Evolutionary conservation across 257 asterid species (phyloP), one percentile per base, ranked within the genome.

Genomic region (Leptodermis oblonga): DNA sequence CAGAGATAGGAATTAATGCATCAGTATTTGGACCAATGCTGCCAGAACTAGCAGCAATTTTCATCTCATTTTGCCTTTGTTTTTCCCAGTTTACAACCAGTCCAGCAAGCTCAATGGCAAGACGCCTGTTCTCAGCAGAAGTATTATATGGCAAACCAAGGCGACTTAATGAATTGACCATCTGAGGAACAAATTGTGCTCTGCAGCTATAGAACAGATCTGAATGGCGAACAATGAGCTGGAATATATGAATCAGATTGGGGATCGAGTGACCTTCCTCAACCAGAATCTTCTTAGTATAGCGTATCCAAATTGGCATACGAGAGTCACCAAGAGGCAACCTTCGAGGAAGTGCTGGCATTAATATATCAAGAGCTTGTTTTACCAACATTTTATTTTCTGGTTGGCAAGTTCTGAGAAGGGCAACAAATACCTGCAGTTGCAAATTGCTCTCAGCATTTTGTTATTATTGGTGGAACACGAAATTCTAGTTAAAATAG

Each of bases 221-320:
- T 25, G 97, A 83, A 82, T 94, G 99, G 81, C 97, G 97, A 70
- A 91, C 99, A 76, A 94, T 89, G 74, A 94, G 99, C 92, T 94
- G 99, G 86, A 94, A 94, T 80, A 94, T 94, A 84, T 94, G 99
- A 78, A 94, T 94, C 73, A 94, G 92, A 80, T 94, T 94, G 53
- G 99, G 97, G 72, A 91, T 86, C 12, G 99, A 94, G 80, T 94
- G 97, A 30, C 99, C 97, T 83, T 94, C 99, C 87, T 94, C 99
- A 37, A 94, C 99, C 63, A 94, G 87, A 61, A 94, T 94, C 79
- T 94, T 94, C 82, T 91, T 94, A 13, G 99, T 94, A 85, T 94
- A 94, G 45, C 99, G 97, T 82, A 94, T 94, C 99, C 99, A 94
- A 74, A 94, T 94, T 60, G 99, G 97, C 97, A 94, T 94, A 30